phyloP scores from a whole-genome alignment of 805 yeast species.

The Kazachstania kunashirensis region DNA sequence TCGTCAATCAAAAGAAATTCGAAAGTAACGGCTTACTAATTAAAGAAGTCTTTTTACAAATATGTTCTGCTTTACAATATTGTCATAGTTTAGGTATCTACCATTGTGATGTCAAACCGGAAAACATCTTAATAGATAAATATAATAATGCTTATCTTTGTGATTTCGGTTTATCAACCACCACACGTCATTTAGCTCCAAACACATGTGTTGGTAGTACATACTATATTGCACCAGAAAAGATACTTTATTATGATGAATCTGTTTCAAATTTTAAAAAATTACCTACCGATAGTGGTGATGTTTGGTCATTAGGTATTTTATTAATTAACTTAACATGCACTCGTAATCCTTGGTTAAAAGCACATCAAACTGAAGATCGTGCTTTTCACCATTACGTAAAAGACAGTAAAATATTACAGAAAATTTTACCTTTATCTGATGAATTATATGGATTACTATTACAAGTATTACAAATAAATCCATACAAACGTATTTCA shows the following conservation, averaged over 20 bases:
- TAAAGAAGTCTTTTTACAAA: conserved; percentile 59
- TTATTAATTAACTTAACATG: conserved; percentile 72
- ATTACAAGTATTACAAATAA: conserved; percentile 25
- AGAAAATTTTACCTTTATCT: conserved; percentile 67
- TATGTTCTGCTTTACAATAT: conserved; percentile 72
- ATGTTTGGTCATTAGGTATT: conserved; percentile 80
- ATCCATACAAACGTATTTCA: conserved; percentile 29
- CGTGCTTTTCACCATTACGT: conserved; percentile 57
- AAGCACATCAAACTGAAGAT: conserved; percentile 55
- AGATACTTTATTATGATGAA: conserved; percentile 30
- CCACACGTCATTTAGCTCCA: conserved; percentile 46
- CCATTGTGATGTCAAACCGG: conserved; percentile 94
- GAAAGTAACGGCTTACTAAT: conserved; percentile 39
- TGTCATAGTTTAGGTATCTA: conserved; percentile 79
- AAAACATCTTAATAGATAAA: conserved; percentile 71
- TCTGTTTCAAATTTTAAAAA: no score
- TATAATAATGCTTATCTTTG: conserved; percentile 48
- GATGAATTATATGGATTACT: conserved; percentile 48
- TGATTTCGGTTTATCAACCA: conserved; percentile 86
- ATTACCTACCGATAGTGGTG: conserved; percentile 65
- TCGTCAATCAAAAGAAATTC: conserved; percentile 64
- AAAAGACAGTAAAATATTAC: conserved; percentile 44
- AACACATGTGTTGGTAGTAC: conserved; percentile 80
- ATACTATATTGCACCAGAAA: conserved; percentile 90
- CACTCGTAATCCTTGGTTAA: conserved; percentile 85